Conservation (phyloP, 1,139 yeast species). For the Kodamaea derodonti region DNA sequence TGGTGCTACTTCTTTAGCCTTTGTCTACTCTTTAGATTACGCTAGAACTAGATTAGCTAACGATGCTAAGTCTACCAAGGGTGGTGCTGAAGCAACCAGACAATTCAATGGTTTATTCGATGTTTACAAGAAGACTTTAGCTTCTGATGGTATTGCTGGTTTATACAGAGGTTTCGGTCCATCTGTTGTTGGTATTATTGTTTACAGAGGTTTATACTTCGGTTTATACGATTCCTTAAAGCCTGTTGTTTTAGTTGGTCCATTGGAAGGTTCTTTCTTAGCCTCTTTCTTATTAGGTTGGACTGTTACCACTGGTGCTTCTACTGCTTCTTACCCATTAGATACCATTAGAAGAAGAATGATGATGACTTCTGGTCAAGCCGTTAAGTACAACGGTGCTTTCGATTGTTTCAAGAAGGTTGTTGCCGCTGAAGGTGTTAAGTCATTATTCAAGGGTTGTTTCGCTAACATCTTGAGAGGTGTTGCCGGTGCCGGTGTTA, state of each 20-base stretch:
- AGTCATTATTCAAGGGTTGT: conserved; percentile 52
- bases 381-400: conserved; percentile 51
- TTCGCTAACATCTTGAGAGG: conserved; percentile 58
- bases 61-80: conserved; percentile 51
- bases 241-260: conserved; percentile 54
- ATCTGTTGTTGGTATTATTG: conserved; percentile 50
- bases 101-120: conserved; percentile 53
- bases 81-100: conserved; percentile 42
- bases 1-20: conserved; percentile 54
- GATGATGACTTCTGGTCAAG: conserved; percentile 58
- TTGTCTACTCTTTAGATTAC: conserved; percentile 52
- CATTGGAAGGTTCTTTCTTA: conserved; percentile 52
- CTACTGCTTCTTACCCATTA: conserved; percentile 54
- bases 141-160: conserved; percentile 55
- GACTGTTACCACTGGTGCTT: conserved; percentile 54
- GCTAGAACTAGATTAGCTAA: conserved; percentile 56
- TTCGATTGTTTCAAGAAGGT: conserved; percentile 47
- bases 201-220: conserved; percentile 55
- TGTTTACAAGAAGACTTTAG: conserved; percentile 52
- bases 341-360: conserved; percentile 55
- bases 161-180: conserved; percentile 58
- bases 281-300: conserved; percentile 55
- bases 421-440: conserved; percentile 51
- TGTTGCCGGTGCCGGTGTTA: conserved; percentile 57
- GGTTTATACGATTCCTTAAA: conserved; percentile 53